Evolutionary conservation across 306 rosid genomes (phyloP), one percentile per base, ranked within the genome.

Genomic region (Macrotyloma uniflorum): DNA sequence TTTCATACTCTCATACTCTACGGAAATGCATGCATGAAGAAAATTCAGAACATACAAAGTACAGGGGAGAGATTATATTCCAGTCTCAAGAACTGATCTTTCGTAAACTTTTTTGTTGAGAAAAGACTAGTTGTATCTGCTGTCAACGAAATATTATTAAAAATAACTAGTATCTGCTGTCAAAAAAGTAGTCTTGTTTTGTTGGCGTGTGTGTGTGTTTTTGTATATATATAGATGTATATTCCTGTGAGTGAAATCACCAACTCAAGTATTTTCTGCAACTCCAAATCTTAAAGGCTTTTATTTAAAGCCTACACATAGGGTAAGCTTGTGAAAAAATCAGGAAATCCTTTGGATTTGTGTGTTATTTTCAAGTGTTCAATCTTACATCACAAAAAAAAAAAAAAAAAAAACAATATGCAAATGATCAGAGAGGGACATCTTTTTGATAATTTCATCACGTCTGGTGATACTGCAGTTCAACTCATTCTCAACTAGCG

Each of bases 391-490:
- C 20, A 71, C 23, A 67, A 58, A 35, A 65, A 42, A 46, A 65
- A n/a, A n/a, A n/a, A n/a, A n/a, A 53, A 19, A 7, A 5, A 54
- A 45, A 68, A 66, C 45, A 62, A 12, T 5, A 54, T 13, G 16
- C n/a, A 57, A 69, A 19, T 50, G 26, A 18, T 57, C 70, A 72
- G 16, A 63, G 66, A 80, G 72, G 38, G 42, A 55, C 0, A 28
- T 16, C 61, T 53, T 67, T 49, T 47, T 28, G 40, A 80, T 49
- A 51, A 62, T 54, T 55, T 54, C 51, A 73, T 74, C 70, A 23
- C 11, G 8, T 42, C 53, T 51, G 24, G 57, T 15, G 42, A 66
- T 16, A 47, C 30, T 10, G 22, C 70, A 45, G n/a, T 32, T 32
- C 26, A 68, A 57, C 67, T 58, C 67, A 67, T 81, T 36, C 76